phyloP scores from a whole-genome alignment of 2,329 filamentous ascomycete species.

The Aureobasidium vineae region DNA sequence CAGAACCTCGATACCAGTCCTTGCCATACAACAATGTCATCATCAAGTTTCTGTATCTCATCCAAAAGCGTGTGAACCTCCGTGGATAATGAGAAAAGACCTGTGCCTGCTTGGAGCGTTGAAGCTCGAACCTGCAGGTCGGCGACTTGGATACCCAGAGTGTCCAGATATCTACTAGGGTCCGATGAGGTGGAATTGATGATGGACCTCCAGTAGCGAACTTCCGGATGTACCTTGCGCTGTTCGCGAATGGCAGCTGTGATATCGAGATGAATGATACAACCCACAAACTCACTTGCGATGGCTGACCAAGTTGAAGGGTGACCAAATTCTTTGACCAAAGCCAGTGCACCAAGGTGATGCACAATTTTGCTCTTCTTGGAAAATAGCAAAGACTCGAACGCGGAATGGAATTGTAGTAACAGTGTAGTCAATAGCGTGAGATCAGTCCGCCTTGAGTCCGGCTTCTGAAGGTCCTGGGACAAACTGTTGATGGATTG shows the following conservation, averaged over 20 bases:
- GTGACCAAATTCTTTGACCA: constrained; percentile 16
- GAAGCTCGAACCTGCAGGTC: constrained; percentile 2
- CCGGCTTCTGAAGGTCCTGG: not conserved
- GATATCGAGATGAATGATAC: constrained; percentile 1
- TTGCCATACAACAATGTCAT: not conserved
- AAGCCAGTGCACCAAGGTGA: constrained; percentile 12
- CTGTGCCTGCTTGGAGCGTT: not conserved
- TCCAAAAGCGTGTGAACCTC: not conserved
- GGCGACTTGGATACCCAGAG: constrained; percentile 13
- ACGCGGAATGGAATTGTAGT: not conserved
- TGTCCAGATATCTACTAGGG: constrained; percentile 1
- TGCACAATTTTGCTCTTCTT: constrained; percentile 6
- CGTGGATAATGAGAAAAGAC: not conserved
- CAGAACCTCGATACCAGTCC: constrained; percentile 4
- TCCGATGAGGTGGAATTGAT: not conserved
- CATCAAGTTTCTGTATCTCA: not conserved
- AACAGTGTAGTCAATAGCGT: constrained; percentile 3
- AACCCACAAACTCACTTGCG: constrained; percentile 3
- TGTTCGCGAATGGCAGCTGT: constrained; percentile 5
- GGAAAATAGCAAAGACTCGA: not conserved
- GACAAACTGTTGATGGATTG: constrained; percentile 4
- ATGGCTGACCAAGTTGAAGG: constrained; percentile 9
- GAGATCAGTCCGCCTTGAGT: not conserved
- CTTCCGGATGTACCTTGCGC: not conserved
- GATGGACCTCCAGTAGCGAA: constrained; percentile 7